Conservation (phyloP, 78 protist species). For the Polysphondylium violaceum region DNA sequence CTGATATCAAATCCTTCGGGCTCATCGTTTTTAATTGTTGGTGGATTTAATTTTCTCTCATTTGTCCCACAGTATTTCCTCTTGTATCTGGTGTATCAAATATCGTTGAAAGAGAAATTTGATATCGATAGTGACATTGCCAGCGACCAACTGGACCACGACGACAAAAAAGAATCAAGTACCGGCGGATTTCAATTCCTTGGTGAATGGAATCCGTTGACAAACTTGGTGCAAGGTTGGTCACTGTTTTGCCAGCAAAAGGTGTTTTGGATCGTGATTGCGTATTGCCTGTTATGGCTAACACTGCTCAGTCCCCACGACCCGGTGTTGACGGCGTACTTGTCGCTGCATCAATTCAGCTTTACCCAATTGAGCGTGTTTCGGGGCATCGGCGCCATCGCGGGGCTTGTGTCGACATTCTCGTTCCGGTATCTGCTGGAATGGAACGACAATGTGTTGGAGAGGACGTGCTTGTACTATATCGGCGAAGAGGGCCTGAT, state of each 20-base stretch:
- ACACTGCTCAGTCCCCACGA: slow-evolving; percentile 62
- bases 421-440: not conserved
- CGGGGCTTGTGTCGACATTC: slow-evolving; percentile 26
- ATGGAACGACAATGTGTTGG: not conserved
- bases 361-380: not conserved
- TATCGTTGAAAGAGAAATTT: not conserved
- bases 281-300: slow-evolving; percentile 43
- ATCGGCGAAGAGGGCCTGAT: slow-evolving; percentile 17
- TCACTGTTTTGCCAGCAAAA: slow-evolving; percentile 8
- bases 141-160: not conserved
- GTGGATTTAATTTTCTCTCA: slow-evolving; percentile 36
- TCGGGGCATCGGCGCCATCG: slow-evolving; percentile 38
- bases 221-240: slow-evolving; percentile 62
- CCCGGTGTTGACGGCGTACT: slow-evolving; percentile 42
- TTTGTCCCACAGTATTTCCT: slow-evolving; percentile 46
- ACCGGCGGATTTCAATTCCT: not conserved
- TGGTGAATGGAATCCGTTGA: slow-evolving; percentile 49
- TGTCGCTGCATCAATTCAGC: slow-evolving; percentile 23
- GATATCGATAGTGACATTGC: not conserved
- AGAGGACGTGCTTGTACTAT: slow-evolving; percentile 1
- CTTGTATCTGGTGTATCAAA: slow-evolving; percentile 7
- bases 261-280: slow-evolving; percentile 2
- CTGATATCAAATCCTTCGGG: not conserved
- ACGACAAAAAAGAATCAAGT: not conserved
- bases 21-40: slow-evolving; percentile 7